Evolutionary conservation across 306 rosid species (phyloP).

Genomic region (Glycyrrhiza uralensis): DNA sequence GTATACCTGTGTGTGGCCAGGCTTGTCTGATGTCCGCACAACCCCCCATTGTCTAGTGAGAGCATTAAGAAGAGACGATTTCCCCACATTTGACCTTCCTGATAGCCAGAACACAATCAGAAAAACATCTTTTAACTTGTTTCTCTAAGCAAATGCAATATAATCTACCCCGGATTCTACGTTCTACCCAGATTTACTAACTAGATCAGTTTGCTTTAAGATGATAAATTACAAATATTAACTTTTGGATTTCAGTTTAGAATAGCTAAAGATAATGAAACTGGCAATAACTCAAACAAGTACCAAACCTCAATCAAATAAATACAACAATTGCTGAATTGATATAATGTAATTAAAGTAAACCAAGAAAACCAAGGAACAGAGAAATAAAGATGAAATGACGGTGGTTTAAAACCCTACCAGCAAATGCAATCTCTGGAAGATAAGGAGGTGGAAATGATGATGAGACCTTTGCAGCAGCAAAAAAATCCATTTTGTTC

Average conservation of each 20-base stretch:
- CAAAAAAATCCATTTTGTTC: conserved; percentile 81
- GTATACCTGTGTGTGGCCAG: conserved; percentile 91
- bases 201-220: background rate
- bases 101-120: conserved; percentile 26
- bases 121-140: conserved; percentile 2
- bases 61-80: conserved; percentile 90
- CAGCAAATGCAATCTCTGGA: conserved; percentile 99
- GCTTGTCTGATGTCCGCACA: conserved; percentile 86
- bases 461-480: conserved; percentile 88
- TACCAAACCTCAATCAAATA: background rate
- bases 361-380: background rate
- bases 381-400: background rate
- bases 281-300: background rate
- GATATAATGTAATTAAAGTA: background rate
- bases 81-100: conserved; percentile 98
- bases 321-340: background rate
- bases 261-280: conserved; percentile 8
- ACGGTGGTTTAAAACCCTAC: conserved; percentile 36
- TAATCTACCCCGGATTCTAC: background rate
- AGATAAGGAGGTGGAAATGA: conserved; percentile 86
- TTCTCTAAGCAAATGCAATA: conserved; percentile 8
- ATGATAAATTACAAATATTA: background rate
- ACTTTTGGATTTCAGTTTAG: background rate
- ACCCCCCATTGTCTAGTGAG: conserved; percentile 98
- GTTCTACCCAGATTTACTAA: background rate